Evolutionary conservation across 169 alveolate species (phyloP).

Genomic region (Cryptosporidium canis): DNA sequence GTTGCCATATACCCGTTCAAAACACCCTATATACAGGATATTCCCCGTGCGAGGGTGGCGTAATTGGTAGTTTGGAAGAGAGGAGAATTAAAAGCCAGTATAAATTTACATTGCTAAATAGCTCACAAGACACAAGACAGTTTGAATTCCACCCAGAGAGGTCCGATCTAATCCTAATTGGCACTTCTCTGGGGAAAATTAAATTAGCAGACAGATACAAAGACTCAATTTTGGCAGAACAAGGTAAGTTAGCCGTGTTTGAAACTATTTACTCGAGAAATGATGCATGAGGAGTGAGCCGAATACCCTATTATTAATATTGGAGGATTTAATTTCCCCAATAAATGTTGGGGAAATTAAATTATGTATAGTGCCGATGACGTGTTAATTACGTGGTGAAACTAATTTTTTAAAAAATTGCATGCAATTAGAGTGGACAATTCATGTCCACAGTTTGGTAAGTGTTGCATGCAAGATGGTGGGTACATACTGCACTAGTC

Average conservation of each 20-base stretch:
- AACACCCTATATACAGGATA: not conserved
- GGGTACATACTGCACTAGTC: not conserved
- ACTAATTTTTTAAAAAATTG: too few relatives aligned
- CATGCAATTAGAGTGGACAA: not conserved
- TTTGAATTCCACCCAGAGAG: conserved; percentile 74
- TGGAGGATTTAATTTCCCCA: too few relatives aligned
- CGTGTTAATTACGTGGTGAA: too few relatives aligned
- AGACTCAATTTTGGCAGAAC: conserved; percentile 7
- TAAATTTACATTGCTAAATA: conserved; percentile 11
- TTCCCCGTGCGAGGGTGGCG: not conserved
- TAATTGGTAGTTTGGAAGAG: not conserved
- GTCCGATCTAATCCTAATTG: conserved; percentile 71
- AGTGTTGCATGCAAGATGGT: not conserved
- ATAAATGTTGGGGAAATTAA: too few relatives aligned
- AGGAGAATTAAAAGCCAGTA: not conserved
- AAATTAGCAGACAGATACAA: conserved; percentile 16
- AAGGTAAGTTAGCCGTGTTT: conserved; percentile 1
- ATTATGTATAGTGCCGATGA: too few relatives aligned
- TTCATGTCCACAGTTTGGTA: not conserved
- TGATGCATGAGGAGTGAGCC: conserved; percentile 5
- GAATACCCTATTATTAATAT: too few relatives aligned
- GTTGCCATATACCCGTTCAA: not conserved
- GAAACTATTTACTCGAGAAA: conserved; percentile 45
- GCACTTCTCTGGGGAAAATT: conserved; percentile 73
- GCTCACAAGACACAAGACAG: conserved; percentile 73